Base-by-base conservation (phyloP, 768 basidiomycete species). In the Lactarius deliciosus region DNA sequence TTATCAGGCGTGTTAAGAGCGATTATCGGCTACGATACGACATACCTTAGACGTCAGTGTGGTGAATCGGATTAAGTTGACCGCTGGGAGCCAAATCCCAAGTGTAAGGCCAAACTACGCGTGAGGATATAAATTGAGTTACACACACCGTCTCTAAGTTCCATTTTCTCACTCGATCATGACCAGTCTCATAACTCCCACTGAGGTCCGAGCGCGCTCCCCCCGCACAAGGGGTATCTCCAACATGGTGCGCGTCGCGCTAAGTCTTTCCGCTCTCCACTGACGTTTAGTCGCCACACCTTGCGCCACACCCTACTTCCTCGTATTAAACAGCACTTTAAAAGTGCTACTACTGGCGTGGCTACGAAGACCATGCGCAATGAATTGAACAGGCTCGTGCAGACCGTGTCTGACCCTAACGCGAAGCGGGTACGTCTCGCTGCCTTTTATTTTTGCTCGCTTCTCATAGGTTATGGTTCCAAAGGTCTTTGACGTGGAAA, bases 401-500 rank as follows among this genome's bases (percentile, higher is more conserved):
- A 80, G 59, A 82, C 83, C n/a, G 81, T 87, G 60, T 75, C 83
- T 60, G 86, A 90, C 73, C 77, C 82, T 41, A 72, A 73, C 32
- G 77, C 80, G 62, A 84, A 83, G 75, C 89, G 88, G 83, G 91
- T 88, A 59, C 34, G 70, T 53, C 25, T 38, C 45, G 7, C 40
- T 4, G 41, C 8, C 34, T 34, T 5, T 25, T 30, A n/a, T 15
- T 28, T 16, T 30, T 47, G 5, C 32, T 38, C 16, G 28, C 11
- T 40, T 32, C 66, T 67, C 70, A 74, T 28, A 9, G 60, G 65
- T 71, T 57, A 67, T 36, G 16, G 64, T 16, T 61, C 60, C 30
- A 70, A 53, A 92, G 91, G 85, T 86, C 22, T 96, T 96, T 79
- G 88, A 92, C 77, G 86, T 86, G 55, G 93, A 98, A 79, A 94